These are phyloP conservation scores for Clarireedia homoeocarpa DNA, from an alignment of 2,329 filamentous ascomycete species.

Conservation along the genomic window DNA sequence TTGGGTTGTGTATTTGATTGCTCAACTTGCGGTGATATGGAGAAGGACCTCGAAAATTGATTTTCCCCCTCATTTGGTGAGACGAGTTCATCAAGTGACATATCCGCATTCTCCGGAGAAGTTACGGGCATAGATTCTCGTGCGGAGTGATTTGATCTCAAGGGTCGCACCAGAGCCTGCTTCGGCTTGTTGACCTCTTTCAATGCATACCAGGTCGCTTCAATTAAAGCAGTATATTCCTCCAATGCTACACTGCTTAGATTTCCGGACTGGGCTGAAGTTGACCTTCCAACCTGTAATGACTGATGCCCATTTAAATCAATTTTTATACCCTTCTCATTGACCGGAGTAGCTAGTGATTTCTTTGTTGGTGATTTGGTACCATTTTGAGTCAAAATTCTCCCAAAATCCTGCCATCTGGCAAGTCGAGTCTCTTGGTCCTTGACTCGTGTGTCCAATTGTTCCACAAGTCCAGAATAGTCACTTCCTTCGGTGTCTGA, in stretches of 20 bases:
- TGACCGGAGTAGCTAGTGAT: background rate
- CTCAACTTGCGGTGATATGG: too few species aligned
- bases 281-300: constrained; percentile 36
- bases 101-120: constrained; percentile 14
- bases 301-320: constrained; percentile 45
- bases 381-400: constrained; percentile 22
- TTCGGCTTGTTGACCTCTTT: constrained; percentile 23
- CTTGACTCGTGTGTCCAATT: constrained; percentile 61
- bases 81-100: too few species aligned
- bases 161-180: too few species aligned
- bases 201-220: constrained; percentile 25
- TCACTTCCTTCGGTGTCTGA: constrained; percentile 45
- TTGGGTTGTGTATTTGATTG: background rate
- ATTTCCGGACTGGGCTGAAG: constrained; percentile 21
- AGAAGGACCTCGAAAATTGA: too few species aligned
- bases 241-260: constrained; percentile 13
- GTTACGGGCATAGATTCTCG: background rate
- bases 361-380: constrained; percentile 22
- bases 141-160: too few species aligned
- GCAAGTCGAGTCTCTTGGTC: constrained; percentile 60
- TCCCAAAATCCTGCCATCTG: constrained; percentile 65
- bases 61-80: too few species aligned
- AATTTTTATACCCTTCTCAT: constrained; percentile 37
- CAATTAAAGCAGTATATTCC: constrained; percentile 25
- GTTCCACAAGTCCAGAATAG: constrained; percentile 51